Conservation (phyloP, 192 early-diverging fungal genomes). For the Mortierella antarctica region DNA sequence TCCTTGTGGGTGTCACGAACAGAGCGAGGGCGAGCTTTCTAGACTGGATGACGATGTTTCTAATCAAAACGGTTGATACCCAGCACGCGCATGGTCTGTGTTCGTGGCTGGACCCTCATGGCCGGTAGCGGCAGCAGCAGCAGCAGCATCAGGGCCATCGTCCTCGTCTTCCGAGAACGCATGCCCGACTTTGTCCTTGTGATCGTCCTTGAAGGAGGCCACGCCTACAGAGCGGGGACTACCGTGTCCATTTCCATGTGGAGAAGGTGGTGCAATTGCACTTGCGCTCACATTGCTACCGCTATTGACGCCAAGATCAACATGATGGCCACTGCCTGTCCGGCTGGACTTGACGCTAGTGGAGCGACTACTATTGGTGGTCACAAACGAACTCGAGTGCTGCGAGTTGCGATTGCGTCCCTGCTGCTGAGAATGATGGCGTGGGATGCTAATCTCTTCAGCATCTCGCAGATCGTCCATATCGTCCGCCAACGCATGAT, state of each 20-base stretch:
- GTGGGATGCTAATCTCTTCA: slow-evolving; percentile 46
- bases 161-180: slow-evolving; percentile 33
- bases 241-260: slow-evolving; percentile 11
- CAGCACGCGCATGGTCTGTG: slow-evolving; percentile 6
- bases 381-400: slow-evolving; percentile 41
- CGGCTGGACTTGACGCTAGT: slow-evolving; percentile 29
- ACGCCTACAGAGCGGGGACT: slow-evolving; percentile 1
- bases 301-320: slow-evolving; percentile 15
- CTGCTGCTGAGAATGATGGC: slow-evolving; percentile 23
- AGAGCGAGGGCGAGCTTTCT: too few relatives aligned
- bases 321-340: slow-evolving; percentile 37
- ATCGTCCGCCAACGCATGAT: slow-evolving; percentile 35
- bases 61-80: slow-evolving; percentile 27
- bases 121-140: neutral
- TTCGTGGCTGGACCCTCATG: slow-evolving; percentile 3
- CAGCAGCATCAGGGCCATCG: slow-evolving; percentile 5
- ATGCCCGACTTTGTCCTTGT: slow-evolving; percentile 36
- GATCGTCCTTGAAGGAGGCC: slow-evolving; percentile 29
- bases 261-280: neutral
- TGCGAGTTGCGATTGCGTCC: slow-evolving; percentile 29
- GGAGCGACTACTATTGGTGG: slow-evolving; percentile 32
- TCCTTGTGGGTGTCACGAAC: too few relatives aligned
- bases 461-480: slow-evolving; percentile 46
- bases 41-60: too few relatives aligned
- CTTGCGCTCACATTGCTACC: neutral